Evolutionary conservation across 2,329 filamentous ascomycete species (phyloP).

Genomic region (Dactylellina drechsleri): DNA sequence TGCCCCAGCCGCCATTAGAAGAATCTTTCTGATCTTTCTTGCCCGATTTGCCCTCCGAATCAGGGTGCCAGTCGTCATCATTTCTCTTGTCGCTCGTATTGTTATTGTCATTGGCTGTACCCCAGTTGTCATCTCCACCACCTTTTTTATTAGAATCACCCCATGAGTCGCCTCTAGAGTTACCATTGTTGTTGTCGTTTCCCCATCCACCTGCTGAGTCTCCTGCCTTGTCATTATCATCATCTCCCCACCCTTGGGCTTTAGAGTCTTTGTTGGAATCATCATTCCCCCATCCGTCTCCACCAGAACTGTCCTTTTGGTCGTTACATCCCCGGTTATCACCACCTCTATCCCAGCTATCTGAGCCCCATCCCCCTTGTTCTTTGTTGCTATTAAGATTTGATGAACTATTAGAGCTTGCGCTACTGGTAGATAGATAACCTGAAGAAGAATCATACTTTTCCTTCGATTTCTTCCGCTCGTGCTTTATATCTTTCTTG

Average conservation of each 20-base stretch:
- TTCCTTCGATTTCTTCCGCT: not conserved
- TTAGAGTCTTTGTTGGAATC: not conserved
- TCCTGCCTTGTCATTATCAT: not conserved
- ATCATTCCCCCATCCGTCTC: not conserved
- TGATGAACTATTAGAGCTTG: too few species aligned
- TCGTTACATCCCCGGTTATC: not conserved
- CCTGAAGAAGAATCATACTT: not conserved
- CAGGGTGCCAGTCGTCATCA: not conserved
- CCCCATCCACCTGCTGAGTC: not conserved
- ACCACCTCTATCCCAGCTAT: too few species aligned
- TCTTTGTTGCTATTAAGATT: not conserved
- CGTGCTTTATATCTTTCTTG: conserved; percentile 20
- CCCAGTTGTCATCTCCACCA: not conserved
- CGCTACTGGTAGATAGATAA: too few species aligned
- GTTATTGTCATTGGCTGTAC: not conserved
- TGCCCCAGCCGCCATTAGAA: not conserved
- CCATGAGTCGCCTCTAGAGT: conserved; percentile 16
- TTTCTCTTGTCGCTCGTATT: conserved; percentile 1
- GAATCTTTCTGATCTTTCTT: too few species aligned
- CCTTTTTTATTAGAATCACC: not conserved
- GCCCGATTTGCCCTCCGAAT: not conserved
- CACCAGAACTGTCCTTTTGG: not conserved
- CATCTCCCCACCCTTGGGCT: not conserved
- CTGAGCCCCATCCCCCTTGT: not conserved
- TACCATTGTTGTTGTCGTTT: conserved; percentile 8